These are phyloP conservation scores for Hevea brasiliensis DNA, from an alignment of 345 rosid species.

Conservation along the genomic window DNA sequence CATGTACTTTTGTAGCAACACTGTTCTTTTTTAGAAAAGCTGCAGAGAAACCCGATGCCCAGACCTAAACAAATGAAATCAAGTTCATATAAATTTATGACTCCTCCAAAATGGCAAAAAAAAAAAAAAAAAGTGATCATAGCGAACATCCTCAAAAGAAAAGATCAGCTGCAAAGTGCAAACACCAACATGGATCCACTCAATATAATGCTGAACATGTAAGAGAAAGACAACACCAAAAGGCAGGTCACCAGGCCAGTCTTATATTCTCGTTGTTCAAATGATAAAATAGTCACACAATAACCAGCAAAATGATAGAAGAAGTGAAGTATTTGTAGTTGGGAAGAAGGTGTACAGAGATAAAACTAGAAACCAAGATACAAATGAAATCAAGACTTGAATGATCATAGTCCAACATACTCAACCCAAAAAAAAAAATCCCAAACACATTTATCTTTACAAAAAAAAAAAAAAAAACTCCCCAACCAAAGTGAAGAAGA, in stretches of 20 bases:
- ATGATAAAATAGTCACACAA: not conserved
- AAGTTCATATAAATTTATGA: constrained; percentile 1
- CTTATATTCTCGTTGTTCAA: not conserved
- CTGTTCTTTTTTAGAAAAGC: constrained; percentile 90
- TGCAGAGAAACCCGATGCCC: constrained; percentile 98
- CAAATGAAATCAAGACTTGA: not conserved
- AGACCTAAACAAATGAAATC: constrained; percentile 56
- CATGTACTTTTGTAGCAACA: constrained; percentile 67
- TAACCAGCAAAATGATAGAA: not conserved
- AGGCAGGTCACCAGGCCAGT: no score
- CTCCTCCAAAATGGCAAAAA: not conserved
- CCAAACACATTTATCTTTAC: not conserved
- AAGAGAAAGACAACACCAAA: not conserved
- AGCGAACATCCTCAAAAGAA: not conserved
- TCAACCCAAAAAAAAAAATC: not conserved
- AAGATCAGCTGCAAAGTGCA: not conserved
- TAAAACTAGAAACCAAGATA: not conserved
- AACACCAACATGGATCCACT: no score
- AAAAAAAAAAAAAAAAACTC: not conserved
- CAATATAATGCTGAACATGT: not conserved
- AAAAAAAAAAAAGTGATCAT: not conserved
- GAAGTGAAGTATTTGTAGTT: not conserved
- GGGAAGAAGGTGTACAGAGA: not conserved
- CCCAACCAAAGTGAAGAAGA: no score
- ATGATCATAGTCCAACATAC: not conserved